A percentile compares a stretch with the other conserved stretches of the same genome.
phyloP scores from a whole-genome alignment of 805 yeast species.

The Metschnikowia amazonensis region DNA sequence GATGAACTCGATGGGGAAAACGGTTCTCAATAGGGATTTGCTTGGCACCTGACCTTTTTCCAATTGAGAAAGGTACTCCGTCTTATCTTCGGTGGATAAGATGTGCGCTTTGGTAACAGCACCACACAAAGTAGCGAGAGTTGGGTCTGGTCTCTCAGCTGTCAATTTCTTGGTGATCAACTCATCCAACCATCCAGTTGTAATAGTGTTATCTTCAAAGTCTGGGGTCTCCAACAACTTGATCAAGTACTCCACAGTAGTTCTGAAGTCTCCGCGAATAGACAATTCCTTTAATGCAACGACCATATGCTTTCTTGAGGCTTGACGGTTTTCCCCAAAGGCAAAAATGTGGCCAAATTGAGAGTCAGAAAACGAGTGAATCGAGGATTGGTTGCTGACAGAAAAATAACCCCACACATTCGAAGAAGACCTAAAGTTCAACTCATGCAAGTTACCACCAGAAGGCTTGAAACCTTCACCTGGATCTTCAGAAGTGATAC shows the following conservation, averaged over 20 bases:
- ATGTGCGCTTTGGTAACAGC: slow-evolving; percentile 95
- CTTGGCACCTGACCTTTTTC: slow-evolving; percentile 95
- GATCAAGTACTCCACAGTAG: slow-evolving; percentile 95
- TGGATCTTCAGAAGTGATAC: slow-evolving; percentile 98
- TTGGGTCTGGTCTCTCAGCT: slow-evolving; percentile 93
- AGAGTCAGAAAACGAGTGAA: slow-evolving; percentile 96
- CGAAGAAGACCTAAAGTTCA: slow-evolving; percentile 94
- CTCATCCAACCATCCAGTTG: slow-evolving; percentile 99
- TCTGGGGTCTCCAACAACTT: slow-evolving; percentile 94
- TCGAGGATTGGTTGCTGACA: slow-evolving; percentile 92
- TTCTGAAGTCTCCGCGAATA: slow-evolving; percentile 97
- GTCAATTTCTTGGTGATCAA: slow-evolving; percentile 89
- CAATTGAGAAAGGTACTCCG: slow-evolving; percentile 68
- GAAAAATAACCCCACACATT: slow-evolving; percentile 99
- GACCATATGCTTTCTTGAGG: slow-evolving; percentile 97
- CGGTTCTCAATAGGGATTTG: slow-evolving; percentile 73
- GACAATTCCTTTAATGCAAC: slow-evolving; percentile 95
- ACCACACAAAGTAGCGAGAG: slow-evolving; percentile 91
- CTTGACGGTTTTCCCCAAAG: slow-evolving; percentile 97
- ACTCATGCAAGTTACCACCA: slow-evolving; percentile 93
- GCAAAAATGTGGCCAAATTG: slow-evolving; percentile 99
- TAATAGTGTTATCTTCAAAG: slow-evolving; percentile 92
- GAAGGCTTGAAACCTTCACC: slow-evolving; percentile 99
- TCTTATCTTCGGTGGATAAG: slow-evolving; percentile 64
- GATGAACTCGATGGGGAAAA: slow-evolving; percentile 90